A percentile compares a stretch with the other conserved stretches of the same genome.
Conservation (phyloP, 2,329 filamentous ascomycete species). For the Colletotrichum neosansevieriae region DNA sequence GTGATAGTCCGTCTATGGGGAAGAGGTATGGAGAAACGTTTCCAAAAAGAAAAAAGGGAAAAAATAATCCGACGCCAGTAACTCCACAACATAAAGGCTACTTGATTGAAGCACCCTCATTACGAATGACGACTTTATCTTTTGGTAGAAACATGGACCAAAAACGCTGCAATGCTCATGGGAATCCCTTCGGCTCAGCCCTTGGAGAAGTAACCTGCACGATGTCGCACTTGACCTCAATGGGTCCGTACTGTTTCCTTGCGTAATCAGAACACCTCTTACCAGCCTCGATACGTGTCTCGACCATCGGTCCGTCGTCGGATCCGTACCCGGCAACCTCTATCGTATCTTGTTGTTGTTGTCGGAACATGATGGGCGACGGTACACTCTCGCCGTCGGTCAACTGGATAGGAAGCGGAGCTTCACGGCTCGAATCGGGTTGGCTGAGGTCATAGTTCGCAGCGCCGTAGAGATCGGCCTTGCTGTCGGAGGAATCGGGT, state of each 20-base stretch:
- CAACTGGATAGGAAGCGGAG: neutral
- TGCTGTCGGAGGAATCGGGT: conserved; percentile 17
- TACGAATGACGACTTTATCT: neutral
- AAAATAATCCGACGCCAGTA: too few relatives aligned
- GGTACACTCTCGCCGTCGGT: conserved; percentile 3
- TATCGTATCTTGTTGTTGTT: conserved; percentile 4
- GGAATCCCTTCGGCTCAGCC: conserved; percentile 3
- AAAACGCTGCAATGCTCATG: neutral
- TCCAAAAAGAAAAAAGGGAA: too few relatives aligned
- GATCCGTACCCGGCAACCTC: neutral
- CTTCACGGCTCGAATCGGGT: neutral
- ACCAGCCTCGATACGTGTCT: conserved; percentile 27
- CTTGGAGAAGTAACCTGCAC: conserved; percentile 22
- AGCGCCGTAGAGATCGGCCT: conserved; percentile 23
- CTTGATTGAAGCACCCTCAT: neutral
- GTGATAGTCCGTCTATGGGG: too few relatives aligned
- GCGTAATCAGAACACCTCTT: neutral
- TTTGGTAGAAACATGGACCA: too few relatives aligned
- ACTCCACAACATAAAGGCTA: neutral
- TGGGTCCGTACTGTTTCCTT: conserved; percentile 6
- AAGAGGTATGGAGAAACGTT: too few relatives aligned
- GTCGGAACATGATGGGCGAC: conserved; percentile 14
- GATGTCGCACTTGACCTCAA: conserved; percentile 27
- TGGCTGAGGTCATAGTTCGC: conserved; percentile 19
- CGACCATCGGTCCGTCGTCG: neutral